Evolutionary conservation across 202 grass and related monocot genomes (phyloP), one percentile per base, ranked within the genome.

Genomic region (Carex arenaria): DNA sequence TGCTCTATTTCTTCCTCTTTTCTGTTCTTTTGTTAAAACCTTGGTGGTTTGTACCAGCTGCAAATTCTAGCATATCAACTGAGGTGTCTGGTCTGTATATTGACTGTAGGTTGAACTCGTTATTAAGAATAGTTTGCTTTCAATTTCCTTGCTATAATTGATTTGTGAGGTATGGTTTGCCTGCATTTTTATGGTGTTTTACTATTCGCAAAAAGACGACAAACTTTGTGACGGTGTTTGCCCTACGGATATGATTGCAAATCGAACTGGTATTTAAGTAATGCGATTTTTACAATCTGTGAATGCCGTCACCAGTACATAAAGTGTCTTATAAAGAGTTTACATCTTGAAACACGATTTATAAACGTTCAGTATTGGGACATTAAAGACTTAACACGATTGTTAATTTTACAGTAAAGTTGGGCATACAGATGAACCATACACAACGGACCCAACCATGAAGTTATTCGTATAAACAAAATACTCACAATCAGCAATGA

Each of bases 401-500:
- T 40, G 38, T 40, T 40, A 40, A 40, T 40, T 40, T 49, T 49
- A 34, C 62, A 66, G 28, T 12, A 0, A 34, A 66, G 12, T 66
- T 17, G 4, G 19, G 11, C 26, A 2, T 34, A 22, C 2, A 34
- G 14, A 32, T 66, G 28, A 66, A 49, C 45, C 45, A 49, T 49
- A 1, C 45, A 45, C 42, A 60, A 80, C 19, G 38, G 18, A 77
- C 17, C 36, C 18, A 84, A 67, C 47, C 3, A 10, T 47, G 0
- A 56, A 17, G 55, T 86, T 86, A 77, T 61, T 84, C 20, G 73
- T 49, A 64, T 84, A 9, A 23, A 73, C 69, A 74, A 74, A 19
- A 54, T 75, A 9, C 1, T 51, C 4, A 19, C 26, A 55, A 75
- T 75, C 47, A 13, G 15, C 6, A 3, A 4, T 53, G 10, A 20